Evolutionary conservation across 768 basidiomycete genomes (phyloP), one percentile per base, ranked within the genome.

Genomic region (Mycena pura): DNA sequence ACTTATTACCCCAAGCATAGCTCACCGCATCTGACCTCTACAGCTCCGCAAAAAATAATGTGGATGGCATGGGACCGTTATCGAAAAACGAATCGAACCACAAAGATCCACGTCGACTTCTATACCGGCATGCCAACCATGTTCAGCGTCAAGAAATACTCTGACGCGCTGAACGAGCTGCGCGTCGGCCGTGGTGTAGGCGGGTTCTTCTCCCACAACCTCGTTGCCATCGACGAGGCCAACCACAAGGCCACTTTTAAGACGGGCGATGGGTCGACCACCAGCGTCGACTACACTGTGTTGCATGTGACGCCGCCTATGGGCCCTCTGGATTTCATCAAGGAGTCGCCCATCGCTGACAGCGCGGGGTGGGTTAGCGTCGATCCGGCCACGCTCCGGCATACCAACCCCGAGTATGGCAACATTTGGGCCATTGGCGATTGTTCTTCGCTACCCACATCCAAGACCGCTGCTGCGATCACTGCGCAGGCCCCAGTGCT

Each of bases 91-190:
- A 80, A 81, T 3, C 83, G 90, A 19, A 72, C 77, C 15, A 79
- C 82, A 47, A 80, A 84, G 46, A 82, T 91, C 66, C 80, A 86
- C 49, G 71, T 91, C 62, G 85, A 92, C 58, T 96, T 96, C 73
- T 90, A 90, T 73, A 93, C 90, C 28, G 95, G 94, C 62, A 91
- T 89, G 91, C 94, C 95, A 17, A 84, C 90, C 41, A 99, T 99
- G 96, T 99, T 99, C 78, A 86, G 87, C 67, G 96, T 97, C 54
- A 95, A 95, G 70, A 96, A 99, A 74, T 99, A 99, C 77, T 90
- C 93, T 3, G 91, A 96, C 63, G 93, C 90, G 5, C 81, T 99
- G 44, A 82, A 97, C 44, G 78, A 80, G 19, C 80, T 99, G 55
- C 87, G 96, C 41, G 70, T 88, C 38, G 76, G 92, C 69, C 91